Conservation (phyloP, 2,329 filamentous ascomycete species). For the Lizonia empirigonia region DNA sequence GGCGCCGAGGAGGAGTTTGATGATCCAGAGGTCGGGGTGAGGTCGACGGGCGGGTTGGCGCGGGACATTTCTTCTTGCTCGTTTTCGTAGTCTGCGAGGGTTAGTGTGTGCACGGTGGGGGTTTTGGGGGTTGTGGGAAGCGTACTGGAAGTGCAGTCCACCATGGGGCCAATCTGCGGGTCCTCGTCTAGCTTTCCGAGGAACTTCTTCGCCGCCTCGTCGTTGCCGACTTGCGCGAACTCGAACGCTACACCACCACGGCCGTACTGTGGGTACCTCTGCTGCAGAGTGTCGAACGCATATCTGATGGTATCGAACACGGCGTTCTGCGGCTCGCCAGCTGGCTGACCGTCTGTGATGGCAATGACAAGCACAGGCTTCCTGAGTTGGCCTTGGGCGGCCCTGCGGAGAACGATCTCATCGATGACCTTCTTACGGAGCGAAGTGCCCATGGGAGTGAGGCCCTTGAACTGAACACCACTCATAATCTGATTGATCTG, state of each 20-base stretch:
- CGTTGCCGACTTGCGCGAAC: conserved; percentile 72
- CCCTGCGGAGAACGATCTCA: conserved; percentile 61
- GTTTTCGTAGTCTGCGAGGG: conserved; percentile 65
- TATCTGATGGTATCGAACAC: conserved; percentile 64
- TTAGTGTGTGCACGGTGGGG: conserved; percentile 8
- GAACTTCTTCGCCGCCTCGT: conserved; percentile 68
- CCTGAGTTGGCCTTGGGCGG: conserved; percentile 58
- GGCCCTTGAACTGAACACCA: conserved; percentile 66
- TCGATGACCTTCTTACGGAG: conserved; percentile 68
- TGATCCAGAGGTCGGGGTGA: conserved; percentile 71
- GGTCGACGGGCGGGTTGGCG: conserved; percentile 64
- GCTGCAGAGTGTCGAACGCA: conserved; percentile 58
- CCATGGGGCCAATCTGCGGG: conserved; percentile 63
- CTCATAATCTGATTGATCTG: conserved; percentile 64
- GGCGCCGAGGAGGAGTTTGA: conserved; percentile 70
- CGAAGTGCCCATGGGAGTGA: conserved; percentile 70
- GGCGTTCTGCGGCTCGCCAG: conserved; percentile 63
- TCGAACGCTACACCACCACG: conserved; percentile 67
- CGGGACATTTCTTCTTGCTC: conserved; percentile 70
- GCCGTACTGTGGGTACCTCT: conserved; percentile 55
- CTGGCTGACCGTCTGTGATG: conserved; percentile 70
- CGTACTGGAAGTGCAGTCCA: conserved; percentile 73
- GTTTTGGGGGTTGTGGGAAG: background rate
- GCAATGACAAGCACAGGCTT: conserved; percentile 71
- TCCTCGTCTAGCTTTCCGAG: conserved; percentile 68